Percentiles rank a stretch among this genome's conserved stretches.
Conservation (phyloP, 1,284 basidiomycete genomes). For the Leccinum griseonigrum region DNA sequence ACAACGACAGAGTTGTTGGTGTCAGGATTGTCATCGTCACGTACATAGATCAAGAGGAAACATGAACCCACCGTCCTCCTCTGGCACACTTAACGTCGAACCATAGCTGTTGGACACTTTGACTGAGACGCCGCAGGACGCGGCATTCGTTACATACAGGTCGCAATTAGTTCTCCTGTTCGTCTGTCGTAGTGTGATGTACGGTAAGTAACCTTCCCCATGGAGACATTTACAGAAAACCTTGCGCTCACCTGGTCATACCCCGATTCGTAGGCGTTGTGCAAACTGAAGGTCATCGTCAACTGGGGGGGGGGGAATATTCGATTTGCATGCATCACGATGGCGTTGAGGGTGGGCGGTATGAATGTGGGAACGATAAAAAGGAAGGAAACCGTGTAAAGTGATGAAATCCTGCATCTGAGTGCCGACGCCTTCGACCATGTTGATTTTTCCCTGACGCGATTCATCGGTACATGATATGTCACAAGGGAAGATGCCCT, state of each 20-base stretch:
- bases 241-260: conserved; percentile 46
- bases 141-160: conserved; percentile 50
- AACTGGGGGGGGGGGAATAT: not conserved
- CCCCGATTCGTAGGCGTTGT: conserved; percentile 51
- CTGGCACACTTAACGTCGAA: conserved; percentile 57
- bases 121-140: conserved; percentile 61
- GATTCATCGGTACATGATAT: not conserved
- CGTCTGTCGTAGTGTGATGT: conserved; percentile 3
- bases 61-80: conserved; percentile 49
- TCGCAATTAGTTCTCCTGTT: conserved; percentile 52
- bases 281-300: conserved; percentile 42
- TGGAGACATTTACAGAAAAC: not conserved
- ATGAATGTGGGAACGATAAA: not conserved
- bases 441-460: conserved; percentile 55
- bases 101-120: conserved; percentile 52
- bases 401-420: conserved; percentile 53
- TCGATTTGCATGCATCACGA: too few relatives aligned
- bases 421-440: conserved; percentile 67
- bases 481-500: too few relatives aligned
- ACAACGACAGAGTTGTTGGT: not conserved
- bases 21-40: not conserved
- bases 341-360: too few relatives aligned
- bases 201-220: not conserved
- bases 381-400: conserved; percentile 47
- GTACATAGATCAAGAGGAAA: too few relatives aligned